Base-by-base conservation (phyloP, 2,329 filamentous ascomycete species). In the Nannizziopsis barbatae region DNA sequence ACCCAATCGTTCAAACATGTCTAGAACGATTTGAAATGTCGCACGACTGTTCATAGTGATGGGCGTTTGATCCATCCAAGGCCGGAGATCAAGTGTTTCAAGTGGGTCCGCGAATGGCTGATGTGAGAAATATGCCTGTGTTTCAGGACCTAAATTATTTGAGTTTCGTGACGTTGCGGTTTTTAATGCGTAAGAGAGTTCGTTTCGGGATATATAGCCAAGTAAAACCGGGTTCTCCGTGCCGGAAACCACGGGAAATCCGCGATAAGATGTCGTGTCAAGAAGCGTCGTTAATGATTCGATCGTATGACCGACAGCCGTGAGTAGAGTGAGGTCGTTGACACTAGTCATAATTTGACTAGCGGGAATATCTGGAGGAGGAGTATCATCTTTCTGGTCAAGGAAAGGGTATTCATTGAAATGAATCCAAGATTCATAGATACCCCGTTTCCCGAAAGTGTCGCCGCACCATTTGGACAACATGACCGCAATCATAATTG, bases 401-500 rank as follows among this genome's bases (percentile, higher is more conserved):
- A 98, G 77, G 68, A 90, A 95, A 0, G 92, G 92, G 62, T 96
- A 98, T 56, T 86, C 87, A 61, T 93, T 92, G 68, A 95, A 83
- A 57, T 88, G 84, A 61, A 98, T 98, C 92, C 92, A 98, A 47
- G 84, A 84, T 65, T 98, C 92, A 70, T 98, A 98, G 66, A 98
- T 96, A 55, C 92, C 88, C 43, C 84, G 80, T 49, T 86, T 86
- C 20, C 86, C 88, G 65, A 98, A 89, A 43, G 88, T 90, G 65
- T 98, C 92, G 60, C 89, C 92, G 20, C 95, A 87, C 92, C 92
- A 98, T 70, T 98, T 98, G 53, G 86, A 86, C 39, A 96, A 76
- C 89, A 98, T 94, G 61, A 98, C 92, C 38, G 89, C 88, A 55
- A 98, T 86, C 92, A 98, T 98, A 65, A 96, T 98, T 47, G 92